Percentiles rank a stretch among this genome's conserved stretches.
Conservation (phyloP, 169 alveolate genomes). For the Sarcocystis neurona region DNA sequence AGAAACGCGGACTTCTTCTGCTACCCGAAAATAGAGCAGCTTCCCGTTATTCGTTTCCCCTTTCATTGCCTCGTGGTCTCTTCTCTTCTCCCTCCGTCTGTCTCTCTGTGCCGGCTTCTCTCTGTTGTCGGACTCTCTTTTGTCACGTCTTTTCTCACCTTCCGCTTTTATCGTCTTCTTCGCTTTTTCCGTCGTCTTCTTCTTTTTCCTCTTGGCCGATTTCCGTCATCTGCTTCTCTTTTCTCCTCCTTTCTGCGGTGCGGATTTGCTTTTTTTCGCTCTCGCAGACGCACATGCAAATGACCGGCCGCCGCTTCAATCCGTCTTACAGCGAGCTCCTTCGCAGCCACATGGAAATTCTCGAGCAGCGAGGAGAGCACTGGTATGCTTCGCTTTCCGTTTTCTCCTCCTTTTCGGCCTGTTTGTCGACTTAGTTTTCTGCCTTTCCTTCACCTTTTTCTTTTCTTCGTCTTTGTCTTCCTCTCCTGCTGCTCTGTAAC, state of each 20-base stretch:
- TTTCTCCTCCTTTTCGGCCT: no score
- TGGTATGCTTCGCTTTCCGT: no score
- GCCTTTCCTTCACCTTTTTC: no score
- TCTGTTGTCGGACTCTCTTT: no score
- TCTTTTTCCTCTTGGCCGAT: background rate
- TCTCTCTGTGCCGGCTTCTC: no score
- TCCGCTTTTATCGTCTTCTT: background rate
- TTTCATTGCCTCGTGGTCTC: no score
- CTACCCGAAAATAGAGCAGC: no score
- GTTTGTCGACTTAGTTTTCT: no score
- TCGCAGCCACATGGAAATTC: slow-evolving; percentile 28
- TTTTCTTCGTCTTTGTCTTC: background rate
- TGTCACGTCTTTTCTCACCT: background rate
- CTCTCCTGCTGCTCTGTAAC: background rate
- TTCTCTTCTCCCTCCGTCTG: no score
- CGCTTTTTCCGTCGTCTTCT: background rate
- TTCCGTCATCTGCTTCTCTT: background rate
- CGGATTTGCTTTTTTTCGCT: background rate
- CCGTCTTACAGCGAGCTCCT: slow-evolving; percentile 59
- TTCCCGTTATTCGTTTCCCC: no score
- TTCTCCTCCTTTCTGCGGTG: no score
- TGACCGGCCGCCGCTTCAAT: slow-evolving; percentile 62
- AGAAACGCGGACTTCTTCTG: no score
- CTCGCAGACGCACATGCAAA: slow-evolving; percentile 46
- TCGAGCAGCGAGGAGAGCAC: slow-evolving; percentile 54